A percentile compares a stretch with the other conserved stretches of the same genome.
Conservation (phyloP, 257 asterid species). For the Marsdenia floribunda region DNA sequence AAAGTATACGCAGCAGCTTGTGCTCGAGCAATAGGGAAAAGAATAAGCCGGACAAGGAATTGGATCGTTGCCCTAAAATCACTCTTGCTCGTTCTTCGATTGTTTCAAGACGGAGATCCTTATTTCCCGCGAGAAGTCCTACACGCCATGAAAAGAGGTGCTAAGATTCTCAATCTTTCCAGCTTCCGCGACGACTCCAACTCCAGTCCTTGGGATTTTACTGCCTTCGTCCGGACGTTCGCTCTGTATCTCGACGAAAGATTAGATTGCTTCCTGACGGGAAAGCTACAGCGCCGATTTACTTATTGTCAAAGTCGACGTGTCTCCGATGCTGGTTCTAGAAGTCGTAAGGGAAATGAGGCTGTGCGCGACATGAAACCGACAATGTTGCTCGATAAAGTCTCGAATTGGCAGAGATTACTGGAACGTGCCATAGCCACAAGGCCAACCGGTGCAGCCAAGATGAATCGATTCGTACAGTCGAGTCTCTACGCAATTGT, state of each 20-base stretch:
- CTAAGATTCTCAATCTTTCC: constrained; percentile 67
- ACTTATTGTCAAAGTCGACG: constrained; percentile 18
- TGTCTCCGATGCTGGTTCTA: constrained; percentile 10
- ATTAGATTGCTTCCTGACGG: constrained; percentile 69
- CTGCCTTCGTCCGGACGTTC: constrained; percentile 75
- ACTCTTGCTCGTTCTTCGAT: constrained; percentile 63
- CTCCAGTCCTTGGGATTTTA: constrained; percentile 83
- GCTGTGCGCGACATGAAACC: constrained; percentile 65
- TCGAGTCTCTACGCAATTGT: constrained; percentile 58
- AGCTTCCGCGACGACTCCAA: constrained; percentile 71
- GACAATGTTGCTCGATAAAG: constrained; percentile 57
- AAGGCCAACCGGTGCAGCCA: constrained; percentile 67
- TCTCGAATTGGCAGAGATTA: constrained; percentile 69
- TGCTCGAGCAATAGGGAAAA: constrained; percentile 71
- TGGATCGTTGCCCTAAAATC: constrained; percentile 84
- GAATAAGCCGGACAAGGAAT: constrained; percentile 80
- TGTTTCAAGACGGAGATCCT: constrained; percentile 85
- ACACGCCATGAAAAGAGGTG: constrained; percentile 78
- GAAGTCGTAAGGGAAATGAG: constrained; percentile 36
- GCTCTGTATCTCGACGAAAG: constrained; percentile 82
- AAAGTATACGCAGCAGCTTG: constrained; percentile 64
- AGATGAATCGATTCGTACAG: constrained; percentile 45
- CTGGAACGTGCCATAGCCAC: constrained; percentile 74
- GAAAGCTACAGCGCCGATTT: constrained; percentile 61
- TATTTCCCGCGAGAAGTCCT: constrained; percentile 87